These are phyloP conservation scores for Cercospora sesami DNA, from an alignment of 2,329 filamentous ascomycete species.

Conservation along the genomic window DNA sequence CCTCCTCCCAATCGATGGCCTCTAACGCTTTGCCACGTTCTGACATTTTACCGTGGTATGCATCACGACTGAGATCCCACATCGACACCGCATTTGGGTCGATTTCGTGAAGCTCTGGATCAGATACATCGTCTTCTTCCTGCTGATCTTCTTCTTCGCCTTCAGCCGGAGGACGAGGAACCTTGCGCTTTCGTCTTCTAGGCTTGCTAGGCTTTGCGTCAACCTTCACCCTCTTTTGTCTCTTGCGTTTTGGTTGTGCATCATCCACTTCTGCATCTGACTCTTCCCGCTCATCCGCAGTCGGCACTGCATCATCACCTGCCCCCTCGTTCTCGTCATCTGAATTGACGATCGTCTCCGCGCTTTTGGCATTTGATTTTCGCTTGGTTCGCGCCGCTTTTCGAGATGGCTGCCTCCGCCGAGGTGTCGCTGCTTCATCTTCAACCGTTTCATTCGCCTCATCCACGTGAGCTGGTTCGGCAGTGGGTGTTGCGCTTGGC, in stretches of 20 bases:
- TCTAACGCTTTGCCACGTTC: slow-evolving; percentile 72
- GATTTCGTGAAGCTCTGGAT: slow-evolving; percentile 50
- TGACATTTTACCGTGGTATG: slow-evolving; percentile 64
- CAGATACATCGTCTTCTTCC: slow-evolving; percentile 30
- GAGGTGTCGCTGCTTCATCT: slow-evolving; percentile 10
- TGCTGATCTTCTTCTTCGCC: slow-evolving; percentile 18
- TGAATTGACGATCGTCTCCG: slow-evolving; percentile 24
- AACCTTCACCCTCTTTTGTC: slow-evolving; percentile 19
- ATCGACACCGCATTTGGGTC: slow-evolving; percentile 69
- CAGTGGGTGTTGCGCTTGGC: slow-evolving; percentile 22
- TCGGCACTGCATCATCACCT: background rate
- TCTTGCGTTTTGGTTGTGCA: slow-evolving; percentile 12
- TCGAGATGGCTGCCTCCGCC: slow-evolving; percentile 13
- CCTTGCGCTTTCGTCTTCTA: slow-evolving; percentile 4
- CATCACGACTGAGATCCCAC: slow-evolving; percentile 68
- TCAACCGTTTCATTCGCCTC: background rate
- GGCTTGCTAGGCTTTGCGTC: slow-evolving; percentile 20
- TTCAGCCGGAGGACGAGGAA: slow-evolving; percentile 7
- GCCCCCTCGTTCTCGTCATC: slow-evolving; percentile 24
- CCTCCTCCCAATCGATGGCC: slow-evolving; percentile 61
- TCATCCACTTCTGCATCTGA: slow-evolving; percentile 11
- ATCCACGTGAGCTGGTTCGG: slow-evolving; percentile 10
- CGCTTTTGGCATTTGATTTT: slow-evolving; percentile 21
- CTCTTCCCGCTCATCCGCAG: slow-evolving; percentile 1
- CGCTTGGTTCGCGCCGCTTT: slow-evolving; percentile 14